phyloP scores from a whole-genome alignment of 78 protist species.

The Emiliania huxleyi region DNA sequence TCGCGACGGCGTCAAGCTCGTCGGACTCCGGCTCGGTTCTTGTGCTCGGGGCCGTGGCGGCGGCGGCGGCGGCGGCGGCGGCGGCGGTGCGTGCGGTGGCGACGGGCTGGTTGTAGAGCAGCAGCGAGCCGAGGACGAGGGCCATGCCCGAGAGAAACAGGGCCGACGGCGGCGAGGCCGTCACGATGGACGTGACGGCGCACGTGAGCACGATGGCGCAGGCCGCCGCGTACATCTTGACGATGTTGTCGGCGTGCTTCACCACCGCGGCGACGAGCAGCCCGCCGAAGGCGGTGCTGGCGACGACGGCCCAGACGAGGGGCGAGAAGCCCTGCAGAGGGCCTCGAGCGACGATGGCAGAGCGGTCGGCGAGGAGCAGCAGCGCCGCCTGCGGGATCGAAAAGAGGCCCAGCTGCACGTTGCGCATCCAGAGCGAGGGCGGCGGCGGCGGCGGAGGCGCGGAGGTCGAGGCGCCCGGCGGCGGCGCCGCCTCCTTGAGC shows the following conservation, averaged over 20 bases:
- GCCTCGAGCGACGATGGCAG: neutral
- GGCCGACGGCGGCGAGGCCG: neutral
- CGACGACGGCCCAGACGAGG: neutral
- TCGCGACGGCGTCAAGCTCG: too few species aligned
- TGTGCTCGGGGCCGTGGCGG: too few species aligned
- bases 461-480: too few species aligned
- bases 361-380: neutral
- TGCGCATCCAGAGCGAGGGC: neutral
- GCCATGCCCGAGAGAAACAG: neutral
- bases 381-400: neutral
- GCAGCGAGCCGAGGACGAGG: neutral
- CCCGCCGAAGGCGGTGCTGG: neutral
- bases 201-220: neutral
- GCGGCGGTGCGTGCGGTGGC: too few species aligned
- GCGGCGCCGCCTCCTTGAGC: too few species aligned
- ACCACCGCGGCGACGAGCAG: constrained; percentile 29
- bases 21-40: too few species aligned
- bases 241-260: constrained; percentile 39
- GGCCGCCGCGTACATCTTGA: constrained; percentile 24
- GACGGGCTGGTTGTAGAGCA: neutral
- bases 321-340: neutral
- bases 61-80: too few species aligned
- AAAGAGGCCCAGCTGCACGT: neutral
- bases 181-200: neutral
- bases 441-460: too few species aligned